These are phyloP conservation scores for Emericellopsis terricola DNA, from an alignment of 495 filamentous ascomycete genomes.

Conservation along the genomic window DNA sequence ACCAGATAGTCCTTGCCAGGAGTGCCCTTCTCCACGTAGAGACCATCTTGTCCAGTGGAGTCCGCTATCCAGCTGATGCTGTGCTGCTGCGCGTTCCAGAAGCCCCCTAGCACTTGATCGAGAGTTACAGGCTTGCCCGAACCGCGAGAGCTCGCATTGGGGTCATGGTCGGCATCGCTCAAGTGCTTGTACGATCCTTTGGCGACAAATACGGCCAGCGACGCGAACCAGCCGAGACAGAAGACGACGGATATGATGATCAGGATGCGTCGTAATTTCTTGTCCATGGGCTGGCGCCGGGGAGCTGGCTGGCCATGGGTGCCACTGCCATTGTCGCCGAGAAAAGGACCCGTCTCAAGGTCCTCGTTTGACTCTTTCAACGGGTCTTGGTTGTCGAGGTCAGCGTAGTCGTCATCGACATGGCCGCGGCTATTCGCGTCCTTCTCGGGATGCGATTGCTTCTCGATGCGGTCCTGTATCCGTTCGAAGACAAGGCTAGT, in stretches of 20 bases:
- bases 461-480: slow-evolving; percentile 31
- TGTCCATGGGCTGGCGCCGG: slow-evolving; percentile 31
- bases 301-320: background rate
- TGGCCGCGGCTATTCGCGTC: slow-evolving; percentile 7
- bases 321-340: slow-evolving; percentile 11
- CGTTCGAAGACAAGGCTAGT: slow-evolving; percentile 65
- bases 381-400: slow-evolving; percentile 28
- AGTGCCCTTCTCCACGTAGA: slow-evolving; percentile 50
- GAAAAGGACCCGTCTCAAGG: slow-evolving; percentile 25
- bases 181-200: slow-evolving; percentile 45
- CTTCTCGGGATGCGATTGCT: slow-evolving; percentile 1
- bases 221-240: slow-evolving; percentile 62
- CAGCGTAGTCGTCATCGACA: slow-evolving; percentile 17
- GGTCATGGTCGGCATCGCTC: slow-evolving; percentile 44
- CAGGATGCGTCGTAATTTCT: slow-evolving; percentile 42
- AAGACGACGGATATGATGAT: slow-evolving; percentile 50
- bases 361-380: slow-evolving; percentile 20
- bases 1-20: slow-evolving; percentile 51
- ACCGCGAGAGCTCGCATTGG: slow-evolving; percentile 44
- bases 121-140: slow-evolving; percentile 65
- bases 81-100: slow-evolving; percentile 51
- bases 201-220: slow-evolving; percentile 55
- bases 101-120: slow-evolving; percentile 55
- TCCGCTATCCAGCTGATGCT: slow-evolving; percentile 79
- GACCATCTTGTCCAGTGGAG: slow-evolving; percentile 68